Conservation (phyloP, 2,329 filamentous ascomycete genomes). For the Aureobasidium sp. region DNA sequence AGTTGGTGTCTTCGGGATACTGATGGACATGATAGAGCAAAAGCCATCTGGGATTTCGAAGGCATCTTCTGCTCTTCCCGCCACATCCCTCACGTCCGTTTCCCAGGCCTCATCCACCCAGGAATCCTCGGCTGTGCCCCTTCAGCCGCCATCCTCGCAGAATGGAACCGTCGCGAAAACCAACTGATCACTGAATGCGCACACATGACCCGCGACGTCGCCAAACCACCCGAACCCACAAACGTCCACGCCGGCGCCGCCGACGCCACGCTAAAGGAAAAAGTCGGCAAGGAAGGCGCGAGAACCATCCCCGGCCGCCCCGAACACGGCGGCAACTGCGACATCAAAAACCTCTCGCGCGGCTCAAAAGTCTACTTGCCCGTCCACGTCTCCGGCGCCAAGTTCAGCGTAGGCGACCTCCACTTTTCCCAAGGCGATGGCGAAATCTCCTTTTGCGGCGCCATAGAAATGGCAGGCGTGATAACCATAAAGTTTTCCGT, state of each 20-base stretch:
- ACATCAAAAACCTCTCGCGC: slow-evolving; percentile 78
- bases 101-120: slow-evolving; percentile 82
- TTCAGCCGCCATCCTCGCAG: slow-evolving; percentile 64
- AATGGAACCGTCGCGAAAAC: slow-evolving; percentile 77
- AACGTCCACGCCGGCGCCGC: slow-evolving; percentile 67
- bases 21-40: slow-evolving; percentile 43
- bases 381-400: slow-evolving; percentile 77
- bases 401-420: slow-evolving; percentile 82
- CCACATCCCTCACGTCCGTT: slow-evolving; percentile 80
- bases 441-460: slow-evolving; percentile 67
- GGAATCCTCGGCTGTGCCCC: slow-evolving; percentile 88
- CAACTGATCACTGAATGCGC: slow-evolving; percentile 65
- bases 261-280: slow-evolving; percentile 49
- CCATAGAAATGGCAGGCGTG: slow-evolving; percentile 88
- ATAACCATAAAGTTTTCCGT: slow-evolving; percentile 88
- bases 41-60: slow-evolving; percentile 71
- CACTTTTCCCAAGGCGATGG: slow-evolving; percentile 86
- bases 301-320: slow-evolving; percentile 76
- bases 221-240: slow-evolving; percentile 63
- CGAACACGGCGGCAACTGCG: slow-evolving; percentile 78
- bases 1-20: slow-evolving; percentile 17
- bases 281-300: slow-evolving; percentile 69
- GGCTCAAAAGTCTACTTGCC: slow-evolving; percentile 80
- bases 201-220: slow-evolving; percentile 62
- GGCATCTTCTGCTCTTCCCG: slow-evolving; percentile 75